These are phyloP conservation scores for Rutstroemia sp. DNA, from an alignment of 2,329 filamentous ascomycete genomes.

Conservation along the genomic window DNA sequence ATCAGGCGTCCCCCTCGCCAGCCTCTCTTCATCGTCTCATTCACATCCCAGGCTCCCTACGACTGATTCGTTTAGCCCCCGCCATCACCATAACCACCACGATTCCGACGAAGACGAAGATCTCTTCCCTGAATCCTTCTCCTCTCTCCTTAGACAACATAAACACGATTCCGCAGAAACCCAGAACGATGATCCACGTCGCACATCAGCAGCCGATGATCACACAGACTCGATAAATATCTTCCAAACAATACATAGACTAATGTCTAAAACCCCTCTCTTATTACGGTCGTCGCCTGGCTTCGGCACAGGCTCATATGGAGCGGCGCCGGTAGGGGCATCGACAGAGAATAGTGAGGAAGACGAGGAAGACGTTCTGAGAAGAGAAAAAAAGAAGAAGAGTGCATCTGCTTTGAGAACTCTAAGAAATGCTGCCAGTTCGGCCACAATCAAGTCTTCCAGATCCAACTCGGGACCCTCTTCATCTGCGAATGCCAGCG, in stretches of 20 bases:
- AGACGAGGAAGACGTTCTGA: conserved; percentile 23
- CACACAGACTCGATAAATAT: conserved; percentile 13
- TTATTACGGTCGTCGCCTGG: conserved; percentile 53
- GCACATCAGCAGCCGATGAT: conserved; percentile 7
- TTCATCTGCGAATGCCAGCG: conserved; percentile 4
- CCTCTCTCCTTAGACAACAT: conserved; percentile 23
- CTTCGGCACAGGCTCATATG: conserved; percentile 54
- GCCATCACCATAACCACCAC: neutral
- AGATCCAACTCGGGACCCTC: conserved; percentile 12
- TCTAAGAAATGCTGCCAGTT: conserved; percentile 23
- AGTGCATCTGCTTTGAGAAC: conserved; percentile 22
- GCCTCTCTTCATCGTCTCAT: neutral
- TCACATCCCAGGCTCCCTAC: neutral
- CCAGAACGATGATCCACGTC: conserved; percentile 13
- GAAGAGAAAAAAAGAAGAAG: conserved; percentile 18
- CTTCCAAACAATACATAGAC: conserved; percentile 17
- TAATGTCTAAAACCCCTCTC: conserved; percentile 44
- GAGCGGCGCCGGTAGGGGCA: conserved; percentile 43
- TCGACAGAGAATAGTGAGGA: conserved; percentile 31
- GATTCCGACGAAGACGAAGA: conserved; percentile 13
- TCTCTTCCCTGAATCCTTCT: conserved; percentile 24
- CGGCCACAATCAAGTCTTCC: conserved; percentile 10
- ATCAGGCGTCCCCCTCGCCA: conserved; percentile 1
- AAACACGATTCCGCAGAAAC: conserved; percentile 9
- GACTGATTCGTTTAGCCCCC: neutral